Base-by-base conservation (phyloP, 805 yeast genomes). In the Isabelozyma rhagii region DNA sequence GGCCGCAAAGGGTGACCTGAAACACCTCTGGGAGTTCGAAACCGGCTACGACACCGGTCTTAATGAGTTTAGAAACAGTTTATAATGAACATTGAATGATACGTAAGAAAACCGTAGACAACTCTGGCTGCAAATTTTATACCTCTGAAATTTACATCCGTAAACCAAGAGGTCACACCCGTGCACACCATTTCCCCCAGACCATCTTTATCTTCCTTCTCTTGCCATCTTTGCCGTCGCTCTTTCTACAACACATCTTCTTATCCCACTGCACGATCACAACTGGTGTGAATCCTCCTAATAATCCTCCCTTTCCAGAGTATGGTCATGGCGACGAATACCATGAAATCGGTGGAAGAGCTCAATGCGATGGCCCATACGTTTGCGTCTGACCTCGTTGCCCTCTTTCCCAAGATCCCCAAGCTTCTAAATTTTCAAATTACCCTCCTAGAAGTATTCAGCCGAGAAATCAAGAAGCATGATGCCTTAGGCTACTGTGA, bases 11-110 rank as follows among this genome's bases (percentile, higher is more conserved):
- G 94, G 94, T 6, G 58, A 69, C 6, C 77, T 85, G 57, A 72
- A 72, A 11, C 79, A 75, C 60, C 48, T 83, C 47, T 93, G 97
- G 97, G 96, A 88, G 66, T 93, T 89, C 87, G 90, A 86, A 27
- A 96, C 87, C 57, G 97, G 97, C 0, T 91, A 81, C 60, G 81
- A 80, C 45, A 78, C 79, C 44, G 97, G 90, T 0, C 56, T 81
- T 34, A 64, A 67, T 38, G 74, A 74, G 45, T 83, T 77, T 47
- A 52, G 47, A 39, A 55, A 54, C 31, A 45, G 31, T 31, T 31
- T 31, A 31, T 31, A 31, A 13, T 31, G n/a, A 31, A 31, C 8
- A 10, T 31, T 9, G 25, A 21, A 21, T 21, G 36, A 13, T 31
- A 8, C 10, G 5, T 31, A 13, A 3, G 3, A 5, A 1, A 5